A percentile compares a stretch with the other conserved stretches of the same genome.
Conservation (phyloP, 805 yeast species). For the Lipomyces sp. region DNA sequence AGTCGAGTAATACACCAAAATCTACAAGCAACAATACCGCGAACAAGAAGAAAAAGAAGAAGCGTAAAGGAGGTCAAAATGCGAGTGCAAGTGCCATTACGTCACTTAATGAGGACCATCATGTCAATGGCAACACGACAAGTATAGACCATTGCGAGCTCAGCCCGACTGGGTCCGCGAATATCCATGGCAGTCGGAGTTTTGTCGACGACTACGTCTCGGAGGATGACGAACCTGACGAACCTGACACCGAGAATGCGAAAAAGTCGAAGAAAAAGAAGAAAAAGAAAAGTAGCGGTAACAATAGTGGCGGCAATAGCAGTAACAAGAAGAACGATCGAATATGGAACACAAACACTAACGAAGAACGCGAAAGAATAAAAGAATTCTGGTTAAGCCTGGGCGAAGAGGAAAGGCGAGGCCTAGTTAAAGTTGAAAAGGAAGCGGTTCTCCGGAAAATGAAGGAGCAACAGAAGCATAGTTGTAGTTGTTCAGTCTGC, state of each 20-base stretch:
- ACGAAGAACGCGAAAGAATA: constrained; percentile 58
- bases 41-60: constrained; percentile 37
- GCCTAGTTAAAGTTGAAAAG: constrained; percentile 68
- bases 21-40: constrained; percentile 11
- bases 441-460: constrained; percentile 69
- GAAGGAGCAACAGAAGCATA: constrained; percentile 59
- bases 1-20: neutral
- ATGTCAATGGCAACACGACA: neutral
- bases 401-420: constrained; percentile 61
- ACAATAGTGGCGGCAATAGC: neutral
- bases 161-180: constrained; percentile 4
- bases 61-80: constrained; percentile 30
- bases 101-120: constrained; percentile 6
- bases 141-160: constrained; percentile 3
- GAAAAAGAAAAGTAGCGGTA: constrained; percentile 24
- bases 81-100: constrained; percentile 15
- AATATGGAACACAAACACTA: constrained; percentile 55
- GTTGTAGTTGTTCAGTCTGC: constrained; percentile 77
- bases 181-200: constrained; percentile 9
- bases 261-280: constrained; percentile 31
- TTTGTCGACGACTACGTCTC: constrained; percentile 12
- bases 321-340: constrained; percentile 38
- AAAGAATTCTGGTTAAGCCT: constrained; percentile 70
- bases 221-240: constrained; percentile 17
- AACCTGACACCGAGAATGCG: constrained; percentile 4